Evolutionary conservation across 1,284 basidiomycete genomes (phyloP).

Genomic region (Apiotrichum domesticum): DNA sequence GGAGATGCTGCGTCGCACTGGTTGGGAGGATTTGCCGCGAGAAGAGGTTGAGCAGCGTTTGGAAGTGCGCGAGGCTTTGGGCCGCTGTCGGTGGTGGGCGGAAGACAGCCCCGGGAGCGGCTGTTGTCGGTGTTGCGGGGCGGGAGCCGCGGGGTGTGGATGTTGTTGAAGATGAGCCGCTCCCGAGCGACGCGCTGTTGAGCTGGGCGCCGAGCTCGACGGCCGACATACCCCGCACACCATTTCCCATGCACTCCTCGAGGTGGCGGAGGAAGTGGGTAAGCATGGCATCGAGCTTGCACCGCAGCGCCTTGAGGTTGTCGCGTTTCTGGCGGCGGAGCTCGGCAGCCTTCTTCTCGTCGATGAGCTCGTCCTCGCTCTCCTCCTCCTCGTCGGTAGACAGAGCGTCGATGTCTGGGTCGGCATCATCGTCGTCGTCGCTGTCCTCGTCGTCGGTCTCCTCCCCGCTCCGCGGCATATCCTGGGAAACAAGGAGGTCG

Average conservation of each 20-base stretch:
- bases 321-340: slow-evolving; percentile 57
- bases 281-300: slow-evolving; percentile 85
- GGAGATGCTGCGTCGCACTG: slow-evolving; percentile 93
- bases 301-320: slow-evolving; percentile 71
- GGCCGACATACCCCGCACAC: slow-evolving; percentile 18
- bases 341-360: slow-evolving; percentile 47
- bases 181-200: slow-evolving; percentile 18
- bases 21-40: slow-evolving; percentile 88
- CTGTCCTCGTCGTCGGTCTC: slow-evolving; percentile 54
- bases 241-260: slow-evolving; percentile 43
- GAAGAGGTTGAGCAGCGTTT: slow-evolving; percentile 84
- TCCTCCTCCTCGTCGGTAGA: slow-evolving; percentile 50
- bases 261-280: slow-evolving; percentile 73
- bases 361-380: slow-evolving; percentile 54
- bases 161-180: slow-evolving; percentile 19
- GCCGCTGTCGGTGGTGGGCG: slow-evolving; percentile 22
- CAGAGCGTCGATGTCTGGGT: slow-evolving; percentile 45
- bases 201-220: slow-evolving; percentile 33
- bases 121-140: slow-evolving; percentile 13
- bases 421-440: slow-evolving; percentile 55
- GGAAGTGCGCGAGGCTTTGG: slow-evolving; percentile 59
- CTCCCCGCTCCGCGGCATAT: slow-evolving; percentile 37
- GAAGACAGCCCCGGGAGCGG: slow-evolving; percentile 22
- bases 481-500: slow-evolving; percentile 67
- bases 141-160: slow-evolving; percentile 27